Percentiles rank a stretch among this genome's conserved stretches.
Conservation (phyloP, 75 land plant genomes). For the Selaginella tamariscina region DNA sequence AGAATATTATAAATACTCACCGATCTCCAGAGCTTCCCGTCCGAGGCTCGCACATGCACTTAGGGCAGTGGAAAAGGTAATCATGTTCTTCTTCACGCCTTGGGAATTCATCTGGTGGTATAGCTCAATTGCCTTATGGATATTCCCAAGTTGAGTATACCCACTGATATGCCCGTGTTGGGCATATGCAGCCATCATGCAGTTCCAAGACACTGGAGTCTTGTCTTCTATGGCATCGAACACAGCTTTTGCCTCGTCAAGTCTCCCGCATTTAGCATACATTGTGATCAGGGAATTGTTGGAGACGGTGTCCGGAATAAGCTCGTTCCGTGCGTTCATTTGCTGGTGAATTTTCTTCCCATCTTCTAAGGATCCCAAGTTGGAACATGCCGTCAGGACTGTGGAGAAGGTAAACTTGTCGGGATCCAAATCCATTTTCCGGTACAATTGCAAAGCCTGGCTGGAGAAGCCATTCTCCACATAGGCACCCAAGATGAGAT, state of each 20-base stretch:
- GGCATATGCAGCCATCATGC: conserved; percentile 66
- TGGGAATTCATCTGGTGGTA: conserved; percentile 40
- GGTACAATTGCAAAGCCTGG: background rate
- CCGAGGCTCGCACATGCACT: conserved; percentile 39
- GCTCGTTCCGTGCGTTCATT: background rate
- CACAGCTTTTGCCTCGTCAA: conserved; percentile 35
- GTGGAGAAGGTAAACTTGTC: background rate
- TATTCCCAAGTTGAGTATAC: no score
- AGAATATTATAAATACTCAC: no score
- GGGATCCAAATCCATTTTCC: background rate
- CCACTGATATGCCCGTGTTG: conserved; percentile 40
- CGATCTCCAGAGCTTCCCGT: background rate
- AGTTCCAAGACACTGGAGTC: conserved; percentile 61
- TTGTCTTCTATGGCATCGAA: conserved; percentile 33
- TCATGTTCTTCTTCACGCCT: conserved; percentile 38
- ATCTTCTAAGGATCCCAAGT: background rate
- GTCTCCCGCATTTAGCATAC: conserved; percentile 54
- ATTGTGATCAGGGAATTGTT: conserved; percentile 41
- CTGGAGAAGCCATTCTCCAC: background rate
- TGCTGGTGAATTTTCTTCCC: background rate
- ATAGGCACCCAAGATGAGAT: background rate
- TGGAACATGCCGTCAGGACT: background rate
- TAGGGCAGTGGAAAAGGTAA: conserved; percentile 45
- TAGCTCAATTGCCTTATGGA: conserved; percentile 32
- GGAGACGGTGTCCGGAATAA: background rate